These are phyloP conservation scores for Phytopythium aichiense DNA, from an alignment of 352 stramenopile species.

Conservation along the genomic window DNA sequence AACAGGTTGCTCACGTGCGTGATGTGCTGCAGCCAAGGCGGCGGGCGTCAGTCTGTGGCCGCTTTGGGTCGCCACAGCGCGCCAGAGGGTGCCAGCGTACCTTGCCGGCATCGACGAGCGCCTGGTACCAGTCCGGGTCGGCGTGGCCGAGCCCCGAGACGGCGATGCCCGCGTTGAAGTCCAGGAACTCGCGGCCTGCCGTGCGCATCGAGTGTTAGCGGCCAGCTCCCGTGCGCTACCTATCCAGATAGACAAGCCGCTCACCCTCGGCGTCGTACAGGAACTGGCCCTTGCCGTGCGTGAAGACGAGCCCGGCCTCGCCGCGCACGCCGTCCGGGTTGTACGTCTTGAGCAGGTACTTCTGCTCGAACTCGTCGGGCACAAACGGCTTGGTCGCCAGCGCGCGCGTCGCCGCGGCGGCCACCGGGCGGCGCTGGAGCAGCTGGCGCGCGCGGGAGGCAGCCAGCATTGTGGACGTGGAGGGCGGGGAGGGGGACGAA, in stretches of 20 bases:
- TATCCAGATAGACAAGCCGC: neutral
- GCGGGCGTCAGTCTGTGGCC: neutral
- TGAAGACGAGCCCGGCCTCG: slow-evolving; percentile 66
- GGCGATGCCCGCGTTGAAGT: slow-evolving; percentile 95
- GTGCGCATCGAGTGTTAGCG: neutral
- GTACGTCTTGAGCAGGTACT: slow-evolving; percentile 85
- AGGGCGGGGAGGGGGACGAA: neutral
- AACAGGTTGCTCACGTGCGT: slow-evolving; percentile 98
- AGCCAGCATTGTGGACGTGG: neutral
- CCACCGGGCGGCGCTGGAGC: slow-evolving; percentile 3
- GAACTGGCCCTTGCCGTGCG: slow-evolving; percentile 88
- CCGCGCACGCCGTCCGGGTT: slow-evolving; percentile 69
- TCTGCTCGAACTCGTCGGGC: slow-evolving; percentile 63
- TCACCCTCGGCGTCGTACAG: slow-evolving; percentile 83
- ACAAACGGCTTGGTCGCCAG: slow-evolving; percentile 33
- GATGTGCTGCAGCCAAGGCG: slow-evolving; percentile 32
- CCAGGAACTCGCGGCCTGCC: slow-evolving; percentile 63
- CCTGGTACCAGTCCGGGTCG: slow-evolving; percentile 83
- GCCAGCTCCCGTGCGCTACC: no score
- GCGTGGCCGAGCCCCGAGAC: slow-evolving; percentile 86
- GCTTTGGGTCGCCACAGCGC: neutral
- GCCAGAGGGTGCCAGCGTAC: neutral
- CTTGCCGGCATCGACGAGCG: slow-evolving; percentile 55
- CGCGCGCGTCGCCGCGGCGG: slow-evolving; percentile 10
- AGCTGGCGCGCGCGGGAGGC: slow-evolving; percentile 1